phyloP scores from a whole-genome alignment of 2,329 filamentous ascomycete species.

The Talaromyces sp. region DNA sequence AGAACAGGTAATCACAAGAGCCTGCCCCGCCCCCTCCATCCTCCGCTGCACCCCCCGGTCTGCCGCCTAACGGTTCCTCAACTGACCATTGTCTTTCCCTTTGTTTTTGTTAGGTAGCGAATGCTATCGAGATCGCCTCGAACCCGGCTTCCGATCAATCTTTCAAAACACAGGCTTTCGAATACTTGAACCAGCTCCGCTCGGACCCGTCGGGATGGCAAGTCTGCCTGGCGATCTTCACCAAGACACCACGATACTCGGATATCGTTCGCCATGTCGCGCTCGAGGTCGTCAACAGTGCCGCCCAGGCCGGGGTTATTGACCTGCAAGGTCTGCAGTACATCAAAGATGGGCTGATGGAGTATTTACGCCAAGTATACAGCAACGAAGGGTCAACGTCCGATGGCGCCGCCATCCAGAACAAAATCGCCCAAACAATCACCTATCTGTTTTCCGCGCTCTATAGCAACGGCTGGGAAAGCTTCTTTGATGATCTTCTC shows the following conservation, averaged over 20 bases:
- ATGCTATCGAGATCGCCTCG: constrained; percentile 91
- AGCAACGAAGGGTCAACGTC: constrained; percentile 50
- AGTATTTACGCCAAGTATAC: constrained; percentile 75
- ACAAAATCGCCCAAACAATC: constrained; percentile 93
- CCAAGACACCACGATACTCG: constrained; percentile 65
- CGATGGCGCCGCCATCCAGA: constrained; percentile 77
- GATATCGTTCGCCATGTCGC: constrained; percentile 85
- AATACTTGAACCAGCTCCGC: constrained; percentile 64
- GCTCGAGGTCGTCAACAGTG: constrained; percentile 89
- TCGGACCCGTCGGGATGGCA: constrained; percentile 84
- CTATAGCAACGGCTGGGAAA: constrained; percentile 81
- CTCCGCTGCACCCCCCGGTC: constrained; percentile 13
- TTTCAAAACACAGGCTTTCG: constrained; percentile 70
- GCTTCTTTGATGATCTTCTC: constrained; percentile 86
- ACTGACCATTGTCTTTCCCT: not conserved
- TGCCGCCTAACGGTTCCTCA: not conserved
- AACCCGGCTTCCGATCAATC: constrained; percentile 69
- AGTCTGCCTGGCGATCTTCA: constrained; percentile 80
- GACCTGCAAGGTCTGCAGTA: constrained; percentile 66
- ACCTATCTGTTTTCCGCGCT: constrained; percentile 88
- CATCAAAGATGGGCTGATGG: constrained; percentile 75
- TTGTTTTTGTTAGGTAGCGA: constrained; percentile 64
- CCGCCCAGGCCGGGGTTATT: constrained; percentile 72
- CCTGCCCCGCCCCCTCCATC: constrained; percentile 17
- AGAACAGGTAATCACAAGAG: constrained; percentile 33